Base-by-base conservation (phyloP, 202 grass and related monocot species). In the Eragrostis tef region DNA sequence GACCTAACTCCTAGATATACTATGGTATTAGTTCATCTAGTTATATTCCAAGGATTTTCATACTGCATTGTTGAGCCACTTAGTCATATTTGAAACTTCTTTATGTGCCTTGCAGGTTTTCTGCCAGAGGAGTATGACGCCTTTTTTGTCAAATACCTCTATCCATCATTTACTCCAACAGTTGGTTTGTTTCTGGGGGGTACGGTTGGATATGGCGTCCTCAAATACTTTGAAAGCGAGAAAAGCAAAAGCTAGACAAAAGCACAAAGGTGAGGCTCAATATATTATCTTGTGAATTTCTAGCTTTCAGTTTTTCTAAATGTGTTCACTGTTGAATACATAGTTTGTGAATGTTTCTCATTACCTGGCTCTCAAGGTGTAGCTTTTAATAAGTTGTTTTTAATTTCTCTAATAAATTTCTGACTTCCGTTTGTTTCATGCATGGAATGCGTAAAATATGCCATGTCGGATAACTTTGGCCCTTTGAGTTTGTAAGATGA, bases 131-230 rank as follows among this genome's bases (percentile, higher is more conserved):
- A 93, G 71, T 94, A 93, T 87, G 94, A 98, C 69, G 87, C 13
- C 2, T 86, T 93, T 87, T 93, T 98, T 9, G 94, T 98, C 24
- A 94, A 98, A 73, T 98, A 77, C 71, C 79, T 98, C 22, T 94
- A 98, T 85, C 94, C 92, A 39, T 93, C 90, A 4, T 98, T 98
- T 79, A 93, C 92, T 78, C 94, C 94, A 3, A 98, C 94, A n/a
- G 92, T 98, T 36, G 50, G 88, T 46, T 68, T 98, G 53, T 98
- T 98, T 75, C 57, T 98, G 7, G 81, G 64, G 20, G 92, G 92
- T 27, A 92, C 94, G 0, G 90, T 92, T 87, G 88, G 53, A 31
- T 97, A 94, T 91, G 92, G 94, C 49, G 84, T 93, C 52, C 78
- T 92, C 79, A 97, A 97, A 88, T 97, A 97, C 72, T 82, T 92